These are phyloP conservation scores for Nasturtium officinale DNA, from an alignment of 345 rosid species.

Conservation along the genomic window DNA sequence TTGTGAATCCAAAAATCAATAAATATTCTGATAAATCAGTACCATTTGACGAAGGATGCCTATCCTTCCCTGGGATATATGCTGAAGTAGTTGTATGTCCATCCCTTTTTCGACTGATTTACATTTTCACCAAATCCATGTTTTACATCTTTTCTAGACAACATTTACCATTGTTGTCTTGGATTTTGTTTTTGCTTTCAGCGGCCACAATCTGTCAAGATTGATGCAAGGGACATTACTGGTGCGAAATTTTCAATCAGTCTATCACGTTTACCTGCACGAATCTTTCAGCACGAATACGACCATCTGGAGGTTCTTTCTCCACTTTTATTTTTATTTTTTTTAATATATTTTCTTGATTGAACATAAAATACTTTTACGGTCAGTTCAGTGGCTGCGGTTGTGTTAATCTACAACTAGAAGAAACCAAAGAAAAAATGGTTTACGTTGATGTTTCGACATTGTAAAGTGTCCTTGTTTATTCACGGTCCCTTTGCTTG, in stretches of 20 bases:
- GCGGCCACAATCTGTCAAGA: slow-evolving; percentile 87
- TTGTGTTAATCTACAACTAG: slow-evolving; percentile 19
- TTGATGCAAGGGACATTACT: slow-evolving; percentile 80
- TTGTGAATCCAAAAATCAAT: slow-evolving; percentile 77
- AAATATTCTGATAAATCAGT: slow-evolving; percentile 67
- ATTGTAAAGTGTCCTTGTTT: background rate
- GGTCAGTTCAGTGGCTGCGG: background rate
- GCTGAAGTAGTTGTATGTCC: slow-evolving; percentile 74
- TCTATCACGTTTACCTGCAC: slow-evolving; percentile 78
- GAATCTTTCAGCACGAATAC: slow-evolving; percentile 94
- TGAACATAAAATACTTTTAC: background rate
- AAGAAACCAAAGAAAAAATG: background rate
- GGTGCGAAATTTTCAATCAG: slow-evolving; percentile 71
- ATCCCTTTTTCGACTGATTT: background rate
- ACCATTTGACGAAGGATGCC: slow-evolving; percentile 80
- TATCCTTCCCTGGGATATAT: slow-evolving; percentile 87
- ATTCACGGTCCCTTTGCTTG: background rate
- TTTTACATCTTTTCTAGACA: background rate
- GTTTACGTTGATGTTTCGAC: background rate
- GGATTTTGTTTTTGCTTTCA: slow-evolving; percentile 44
- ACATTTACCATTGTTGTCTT: background rate
- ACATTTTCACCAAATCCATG: background rate
- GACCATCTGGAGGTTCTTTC: slow-evolving; percentile 83
- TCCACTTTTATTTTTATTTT: slow-evolving; percentile 12
- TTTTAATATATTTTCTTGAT: slow-evolving; percentile 19